phyloP scores from a whole-genome alignment of 495 filamentous ascomycete species.

The Aspergillus kassunensis region DNA sequence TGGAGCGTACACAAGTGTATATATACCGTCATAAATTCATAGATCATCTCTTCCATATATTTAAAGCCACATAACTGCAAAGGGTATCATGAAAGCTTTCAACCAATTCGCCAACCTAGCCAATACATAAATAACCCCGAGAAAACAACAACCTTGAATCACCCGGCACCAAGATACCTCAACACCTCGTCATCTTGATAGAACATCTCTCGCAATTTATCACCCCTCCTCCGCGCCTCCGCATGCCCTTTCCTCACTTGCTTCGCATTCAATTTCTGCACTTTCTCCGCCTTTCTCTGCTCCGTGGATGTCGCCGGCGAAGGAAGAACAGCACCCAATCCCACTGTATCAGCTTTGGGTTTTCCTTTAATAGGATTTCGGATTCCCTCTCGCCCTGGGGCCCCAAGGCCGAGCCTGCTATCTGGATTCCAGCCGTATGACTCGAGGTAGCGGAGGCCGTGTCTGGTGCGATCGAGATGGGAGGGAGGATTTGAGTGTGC shows the following conservation, averaged over 20 bases:
- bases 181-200: slow-evolving; percentile 67
- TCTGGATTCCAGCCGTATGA: slow-evolving; percentile 89
- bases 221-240: slow-evolving; percentile 59
- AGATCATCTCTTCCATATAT: background rate
- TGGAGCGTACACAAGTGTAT: background rate
- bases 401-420: slow-evolving; percentile 66
- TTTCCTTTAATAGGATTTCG: slow-evolving; percentile 69
- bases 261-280: slow-evolving; percentile 64
- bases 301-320: slow-evolving; percentile 17
- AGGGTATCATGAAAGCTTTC: slow-evolving; percentile 16
- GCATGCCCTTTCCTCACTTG: slow-evolving; percentile 57
- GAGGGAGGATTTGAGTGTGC: slow-evolving; percentile 82
- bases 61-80: background rate
- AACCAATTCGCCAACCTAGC: background rate
- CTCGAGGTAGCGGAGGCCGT: slow-evolving; percentile 70
- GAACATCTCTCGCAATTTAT: slow-evolving; percentile 61
- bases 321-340: slow-evolving; percentile 53
- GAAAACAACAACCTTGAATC: background rate
- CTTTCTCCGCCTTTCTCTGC: slow-evolving; percentile 46
- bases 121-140: background rate
- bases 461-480: slow-evolving; percentile 69
- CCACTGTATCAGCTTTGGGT: slow-evolving; percentile 69
- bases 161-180: slow-evolving; percentile 58
- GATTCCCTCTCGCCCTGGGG: slow-evolving; percentile 63
- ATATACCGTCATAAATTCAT: background rate